These are phyloP conservation scores for Raphanus sativus DNA, from an alignment of 345 rosid genomes.

Conservation along the genomic window DNA sequence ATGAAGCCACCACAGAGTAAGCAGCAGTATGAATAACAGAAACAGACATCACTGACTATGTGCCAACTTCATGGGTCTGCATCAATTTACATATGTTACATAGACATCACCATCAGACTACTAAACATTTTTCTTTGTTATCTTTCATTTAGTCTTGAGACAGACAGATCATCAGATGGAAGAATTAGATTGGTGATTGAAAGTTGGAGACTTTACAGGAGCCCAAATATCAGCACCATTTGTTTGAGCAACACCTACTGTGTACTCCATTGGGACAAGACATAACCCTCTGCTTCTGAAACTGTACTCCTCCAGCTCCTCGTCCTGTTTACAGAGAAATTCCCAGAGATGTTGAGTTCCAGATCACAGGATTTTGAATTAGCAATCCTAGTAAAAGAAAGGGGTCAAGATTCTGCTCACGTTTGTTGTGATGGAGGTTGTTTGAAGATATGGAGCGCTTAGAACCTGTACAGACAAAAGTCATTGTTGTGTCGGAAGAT, in stretches of 20 bases:
- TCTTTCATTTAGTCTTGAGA: conserved; percentile 11
- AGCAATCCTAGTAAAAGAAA: not conserved
- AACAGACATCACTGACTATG: conserved; percentile 3
- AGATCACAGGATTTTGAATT: not conserved
- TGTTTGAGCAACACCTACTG: conserved; percentile 71
- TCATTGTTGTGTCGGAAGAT: not conserved
- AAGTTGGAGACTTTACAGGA: conserved; percentile 60
- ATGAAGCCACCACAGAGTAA: conserved; percentile 10
- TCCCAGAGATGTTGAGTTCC: not conserved
- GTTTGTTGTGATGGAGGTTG: conserved; percentile 43
- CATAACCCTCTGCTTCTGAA: conserved; percentile 78
- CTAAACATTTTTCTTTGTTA: not conserved
- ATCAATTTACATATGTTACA: conserved; percentile 4
- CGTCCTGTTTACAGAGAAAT: conserved; percentile 43
- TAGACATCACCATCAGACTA: not conserved
- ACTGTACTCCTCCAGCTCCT: conserved; percentile 57
- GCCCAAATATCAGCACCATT: conserved; percentile 99
- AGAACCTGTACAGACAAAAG: conserved; percentile 53
- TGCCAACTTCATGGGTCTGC: not conserved
- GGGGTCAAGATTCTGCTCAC: conserved; percentile 40
- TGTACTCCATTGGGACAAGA: conserved; percentile 72
- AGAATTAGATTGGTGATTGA: not conserved
- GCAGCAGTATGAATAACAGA: conserved; percentile 4
- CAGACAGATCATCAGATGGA: conserved; percentile 11
- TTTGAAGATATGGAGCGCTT: conserved; percentile 94